Evolutionary conservation across 1,284 basidiomycete genomes (phyloP).

Genomic region (Ceraceosorus guamensis): DNA sequence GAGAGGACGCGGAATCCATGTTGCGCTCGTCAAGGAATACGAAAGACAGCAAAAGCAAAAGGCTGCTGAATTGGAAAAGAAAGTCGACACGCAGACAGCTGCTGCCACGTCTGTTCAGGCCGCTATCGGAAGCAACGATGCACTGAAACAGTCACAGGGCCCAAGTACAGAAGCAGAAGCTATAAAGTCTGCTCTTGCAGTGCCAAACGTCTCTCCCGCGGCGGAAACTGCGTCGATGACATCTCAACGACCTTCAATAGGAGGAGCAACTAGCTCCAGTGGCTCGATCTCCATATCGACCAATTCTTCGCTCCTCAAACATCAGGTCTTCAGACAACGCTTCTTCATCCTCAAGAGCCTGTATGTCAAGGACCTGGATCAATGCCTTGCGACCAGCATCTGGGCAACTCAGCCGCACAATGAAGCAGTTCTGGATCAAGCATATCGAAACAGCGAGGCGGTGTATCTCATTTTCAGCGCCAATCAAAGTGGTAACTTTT

Average conservation of each 20-base stretch:
- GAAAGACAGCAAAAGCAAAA: conserved; percentile 13
- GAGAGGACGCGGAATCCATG: conserved; percentile 76
- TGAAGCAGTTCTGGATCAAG: conserved; percentile 68
- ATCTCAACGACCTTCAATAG: conserved; percentile 21
- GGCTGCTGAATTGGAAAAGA: neutral
- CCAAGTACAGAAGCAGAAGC: neutral
- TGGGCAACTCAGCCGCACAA: conserved; percentile 96
- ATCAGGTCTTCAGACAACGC: conserved; percentile 69
- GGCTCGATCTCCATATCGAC: conserved; percentile 40
- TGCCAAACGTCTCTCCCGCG: too few relatives aligned
- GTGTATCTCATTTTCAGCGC: conserved; percentile 85
- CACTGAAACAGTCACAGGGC: conserved; percentile 7
- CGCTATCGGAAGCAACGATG: conserved; percentile 11
- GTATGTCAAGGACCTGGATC: conserved; percentile 67
- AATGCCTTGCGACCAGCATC: conserved; percentile 69
- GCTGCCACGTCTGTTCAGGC: neutral
- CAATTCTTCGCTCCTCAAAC: conserved; percentile 61
- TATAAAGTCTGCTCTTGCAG: too few relatives aligned
- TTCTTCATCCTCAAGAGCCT: conserved; percentile 86
- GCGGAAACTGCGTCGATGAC: neutral
- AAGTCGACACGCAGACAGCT: neutral
- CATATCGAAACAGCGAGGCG: conserved; percentile 75
- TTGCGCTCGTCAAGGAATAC: conserved; percentile 62
- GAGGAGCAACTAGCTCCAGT: neutral
- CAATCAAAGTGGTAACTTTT: conserved; percentile 66